Conservation (phyloP, 441 rosid genomes). For the Hura crepitans region DNA sequence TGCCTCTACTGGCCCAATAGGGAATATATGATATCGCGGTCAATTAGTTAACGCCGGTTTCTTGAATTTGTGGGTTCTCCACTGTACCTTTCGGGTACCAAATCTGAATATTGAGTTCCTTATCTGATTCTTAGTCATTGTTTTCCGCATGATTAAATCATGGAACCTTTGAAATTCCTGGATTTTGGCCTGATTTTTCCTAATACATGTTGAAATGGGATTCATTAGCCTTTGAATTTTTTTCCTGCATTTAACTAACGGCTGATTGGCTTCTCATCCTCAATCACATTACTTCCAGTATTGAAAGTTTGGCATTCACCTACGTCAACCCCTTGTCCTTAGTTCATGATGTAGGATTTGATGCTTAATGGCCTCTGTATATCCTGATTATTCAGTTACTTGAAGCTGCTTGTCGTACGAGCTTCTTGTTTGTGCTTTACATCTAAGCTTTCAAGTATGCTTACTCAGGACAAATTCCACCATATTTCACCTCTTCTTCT, state of each 20-base stretch:
- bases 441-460: constrained; percentile 38
- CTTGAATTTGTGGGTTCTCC: constrained; percentile 22
- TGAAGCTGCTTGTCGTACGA: constrained; percentile 14
- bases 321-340: not conserved
- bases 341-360: constrained; percentile 13
- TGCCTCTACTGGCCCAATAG: constrained; percentile 32
- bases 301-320: constrained; percentile 21
- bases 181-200: constrained; percentile 22
- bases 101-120: constrained; percentile 23
- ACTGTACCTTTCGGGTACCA: constrained; percentile 41
- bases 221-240: constrained; percentile 14
- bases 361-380: constrained; percentile 18
- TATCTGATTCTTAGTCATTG: constrained; percentile 13
- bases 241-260: not conserved
- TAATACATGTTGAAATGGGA: constrained; percentile 34
- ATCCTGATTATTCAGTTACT: constrained; percentile 20
- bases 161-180: constrained; percentile 22
- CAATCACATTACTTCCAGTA: constrained; percentile 20
- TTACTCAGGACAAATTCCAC: constrained; percentile 23
- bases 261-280: constrained; percentile 8
- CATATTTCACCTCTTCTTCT: constrained; percentile 29
- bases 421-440: constrained; percentile 21
- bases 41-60: constrained; percentile 21
- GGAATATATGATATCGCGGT: constrained; percentile 20
- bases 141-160: constrained; percentile 20